phyloP scores from a whole-genome alignment of 2,329 filamentous ascomycete genomes.

The Chalaropsis thielavioides region DNA sequence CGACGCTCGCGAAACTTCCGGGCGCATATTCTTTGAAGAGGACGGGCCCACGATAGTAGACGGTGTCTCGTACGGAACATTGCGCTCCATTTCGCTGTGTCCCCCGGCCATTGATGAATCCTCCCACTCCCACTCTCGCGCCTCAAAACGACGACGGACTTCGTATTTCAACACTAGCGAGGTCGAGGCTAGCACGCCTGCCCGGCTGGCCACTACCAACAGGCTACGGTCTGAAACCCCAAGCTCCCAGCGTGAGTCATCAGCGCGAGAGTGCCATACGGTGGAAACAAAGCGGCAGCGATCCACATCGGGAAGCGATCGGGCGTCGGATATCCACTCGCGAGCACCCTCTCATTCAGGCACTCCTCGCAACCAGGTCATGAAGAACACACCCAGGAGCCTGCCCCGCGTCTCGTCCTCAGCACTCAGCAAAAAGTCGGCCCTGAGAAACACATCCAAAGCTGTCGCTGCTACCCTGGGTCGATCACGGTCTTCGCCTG shows the following conservation, averaged over 20 bases:
- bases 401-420: not conserved
- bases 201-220: not conserved
- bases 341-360: not conserved
- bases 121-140: not conserved
- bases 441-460: not conserved
- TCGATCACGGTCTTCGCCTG: not conserved
- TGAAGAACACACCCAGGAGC: not conserved
- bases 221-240: not conserved
- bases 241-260: not conserved
- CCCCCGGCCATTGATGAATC: not conserved
- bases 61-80: not conserved
- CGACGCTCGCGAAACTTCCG: constrained; percentile 50
- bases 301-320: not conserved
- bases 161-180: constrained; percentile 12
- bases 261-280: not conserved
- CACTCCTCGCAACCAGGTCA: not conserved
- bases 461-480: too few species aligned
- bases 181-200: constrained; percentile 15
- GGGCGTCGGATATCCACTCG: not conserved
- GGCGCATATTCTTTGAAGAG: constrained; percentile 64
- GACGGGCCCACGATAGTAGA: constrained; percentile 75
- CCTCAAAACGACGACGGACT: not conserved
- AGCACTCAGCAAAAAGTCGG: not conserved
- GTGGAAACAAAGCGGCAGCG: not conserved
- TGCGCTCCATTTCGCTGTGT: not conserved